Evolutionary conservation across 2,329 filamentous ascomycete species (phyloP), one percentile per base, ranked within the genome.

Genomic region (Tolypocladium tropicale): DNA sequence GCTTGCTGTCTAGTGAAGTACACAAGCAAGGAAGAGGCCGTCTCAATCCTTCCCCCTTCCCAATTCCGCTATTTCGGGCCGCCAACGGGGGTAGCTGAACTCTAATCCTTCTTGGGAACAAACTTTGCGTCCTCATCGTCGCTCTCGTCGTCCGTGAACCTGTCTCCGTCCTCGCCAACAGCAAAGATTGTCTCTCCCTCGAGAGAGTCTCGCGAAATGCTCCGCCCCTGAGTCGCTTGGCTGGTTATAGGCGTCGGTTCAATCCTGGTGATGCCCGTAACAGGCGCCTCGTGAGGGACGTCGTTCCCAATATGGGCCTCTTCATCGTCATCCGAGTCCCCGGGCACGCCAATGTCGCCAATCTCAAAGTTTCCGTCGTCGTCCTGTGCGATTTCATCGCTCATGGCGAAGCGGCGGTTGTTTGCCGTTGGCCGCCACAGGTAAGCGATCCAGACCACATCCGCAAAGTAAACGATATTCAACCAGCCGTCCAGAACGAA

Each of bases 401-500:
- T 95, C 94, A 99, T 99, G 60, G 94, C 94, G 66, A 99, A 99
- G 56, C 94, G 84, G 64, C 92, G 83, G 75, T 99, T 99, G 74
- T 99, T 97, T 54, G 89, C 91, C 25, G 93, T 97, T 7, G 94
- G 94, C 52, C 94, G 82, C 94, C 94, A 99, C 54, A 99, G 80
- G 71, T 97, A 99, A 25, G 94, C 91, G 61, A 99, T 83, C 73
- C 93, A 96, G 55, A 84, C 85, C 30, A 99, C 90, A 66, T 99
- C 93, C 58, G 89, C 89, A 60, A 99, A 84, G 73, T 97, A 99
- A 18, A 99, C 93, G 55, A 99, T 74, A 70, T 97, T 97, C 53
- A 97, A 78, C 94, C 94, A 99, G 55, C 94, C 94, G 67, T 99
- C 94, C 23, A 99, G 81, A 50, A 99, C 83, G 67, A 99, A 99